Evolutionary conservation across 2,329 filamentous ascomycete species (phyloP), one percentile per base, ranked within the genome.

Genomic region (Ophiostoma novo-ulmi): DNA sequence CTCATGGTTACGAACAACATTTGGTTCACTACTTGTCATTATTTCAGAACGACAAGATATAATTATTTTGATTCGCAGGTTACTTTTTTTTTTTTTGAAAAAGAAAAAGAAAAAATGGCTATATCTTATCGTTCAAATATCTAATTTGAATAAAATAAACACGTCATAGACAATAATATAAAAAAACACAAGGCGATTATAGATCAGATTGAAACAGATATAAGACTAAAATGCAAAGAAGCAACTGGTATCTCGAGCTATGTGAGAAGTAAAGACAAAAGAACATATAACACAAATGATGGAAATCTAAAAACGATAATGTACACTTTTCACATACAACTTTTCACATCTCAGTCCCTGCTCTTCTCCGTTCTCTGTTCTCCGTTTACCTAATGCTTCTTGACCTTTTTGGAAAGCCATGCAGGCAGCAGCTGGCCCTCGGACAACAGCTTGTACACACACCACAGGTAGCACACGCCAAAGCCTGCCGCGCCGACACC

Each of bases 401-500:
- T 83, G 14, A 75, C 58, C 64, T 69, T 79, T 61, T 69, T 79
- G 6, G 67, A 64, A 22, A 71, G 74, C 76, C 73, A 78, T 20
- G 73, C 76, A 3, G 77, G 72, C 13, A 87, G 71, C 63, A 87
- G 75, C 63, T 86, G 85, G 76, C 88, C 90, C 75, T 90, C 87
- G 22, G 81, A 77, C 2, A 87, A 76, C 69, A 92, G 78, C 70
- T 87, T 90, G 85, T 88, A 90, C 73, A 95, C 80, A 79, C 94
- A 97, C 95, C 95, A 99, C 8, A 95, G 77, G 78, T 97, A 98
- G 79, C 93, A 96, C 44, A 97, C 81, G 0, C 87, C 87, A 78
- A 98, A 99, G 0, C 93, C 95, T 4, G 87, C 89, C 31, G 92
- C 92, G 8, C 95, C 95, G 31, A 98, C 80, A 22, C 93, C 88